Evolutionary conservation across 1,284 basidiomycete genomes (phyloP).

Genomic region (Lignosus rhinocerotis): DNA sequence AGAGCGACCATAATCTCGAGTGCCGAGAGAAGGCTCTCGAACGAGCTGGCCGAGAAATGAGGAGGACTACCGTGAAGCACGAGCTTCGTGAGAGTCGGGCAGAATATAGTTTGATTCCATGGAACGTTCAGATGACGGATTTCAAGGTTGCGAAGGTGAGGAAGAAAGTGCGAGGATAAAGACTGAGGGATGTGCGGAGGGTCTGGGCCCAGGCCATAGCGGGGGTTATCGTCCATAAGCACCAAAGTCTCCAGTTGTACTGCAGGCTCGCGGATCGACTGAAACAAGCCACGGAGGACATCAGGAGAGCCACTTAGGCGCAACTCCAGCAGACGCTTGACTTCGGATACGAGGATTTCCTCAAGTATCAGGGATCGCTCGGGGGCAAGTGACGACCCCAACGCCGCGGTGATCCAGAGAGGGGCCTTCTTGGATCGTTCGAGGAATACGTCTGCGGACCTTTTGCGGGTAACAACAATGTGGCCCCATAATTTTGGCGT

Average conservation of each 20-base stretch:
- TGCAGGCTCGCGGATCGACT: slow-evolving; percentile 3
- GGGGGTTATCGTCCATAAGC: neutral
- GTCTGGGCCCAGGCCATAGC: neutral
- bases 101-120: slow-evolving; percentile 8
- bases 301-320: neutral
- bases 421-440: slow-evolving; percentile 15
- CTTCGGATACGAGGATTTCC: neutral
- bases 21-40: slow-evolving; percentile 7
- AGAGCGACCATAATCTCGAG: slow-evolving; percentile 9
- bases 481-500: slow-evolving; percentile 16
- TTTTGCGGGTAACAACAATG: slow-evolving; percentile 3
- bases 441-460: slow-evolving; percentile 3
- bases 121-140: slow-evolving; percentile 3
- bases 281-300: slow-evolving; percentile 1
- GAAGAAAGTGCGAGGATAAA: neutral
- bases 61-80: neutral
- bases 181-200: neutral
- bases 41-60: neutral
- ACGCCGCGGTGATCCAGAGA: neutral
- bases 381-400: neutral
- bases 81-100: slow-evolving; percentile 9
- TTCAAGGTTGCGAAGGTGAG: slow-evolving; percentile 7
- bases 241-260: slow-evolving; percentile 2
- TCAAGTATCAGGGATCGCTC: slow-evolving; percentile 1
- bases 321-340: neutral